A percentile compares a stretch with the other conserved stretches of the same genome.
phyloP scores from a whole-genome alignment of 257 asterid species.

The Hygrophila difformis region DNA sequence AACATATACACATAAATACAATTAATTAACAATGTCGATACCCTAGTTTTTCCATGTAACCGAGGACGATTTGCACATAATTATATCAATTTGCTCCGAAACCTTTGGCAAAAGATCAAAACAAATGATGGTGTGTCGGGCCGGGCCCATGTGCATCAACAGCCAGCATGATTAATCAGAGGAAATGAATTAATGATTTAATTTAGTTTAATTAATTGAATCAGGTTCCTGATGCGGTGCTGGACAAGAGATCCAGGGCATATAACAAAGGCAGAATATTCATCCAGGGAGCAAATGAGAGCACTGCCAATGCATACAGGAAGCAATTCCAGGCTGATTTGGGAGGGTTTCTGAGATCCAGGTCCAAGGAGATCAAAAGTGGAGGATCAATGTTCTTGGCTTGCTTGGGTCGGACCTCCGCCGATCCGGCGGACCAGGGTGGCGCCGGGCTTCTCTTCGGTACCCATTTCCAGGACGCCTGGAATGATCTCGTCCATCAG shows the following conservation, averaged over 20 bases:
- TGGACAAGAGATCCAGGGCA: slow-evolving; percentile 68
- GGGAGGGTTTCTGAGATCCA: slow-evolving; percentile 48
- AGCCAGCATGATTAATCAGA: too few relatives aligned
- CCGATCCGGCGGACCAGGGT: slow-evolving; percentile 86
- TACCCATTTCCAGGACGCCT: slow-evolving; percentile 91
- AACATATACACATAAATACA: too few relatives aligned
- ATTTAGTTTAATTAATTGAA: too few relatives aligned
- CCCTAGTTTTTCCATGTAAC: too few relatives aligned
- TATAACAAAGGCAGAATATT: slow-evolving; percentile 72
- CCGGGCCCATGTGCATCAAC: not conserved
- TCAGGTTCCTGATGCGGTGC: slow-evolving; percentile 75
- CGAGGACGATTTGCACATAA: too few relatives aligned
- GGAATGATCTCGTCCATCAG: slow-evolving; percentile 98
- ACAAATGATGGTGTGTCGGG: not conserved
- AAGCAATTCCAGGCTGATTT: slow-evolving; percentile 77
- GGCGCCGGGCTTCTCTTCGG: slow-evolving; percentile 96
- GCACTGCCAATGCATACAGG: slow-evolving; percentile 65
- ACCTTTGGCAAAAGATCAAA: slow-evolving; percentile 16
- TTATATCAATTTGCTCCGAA: slow-evolving; percentile 7
- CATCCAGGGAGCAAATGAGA: slow-evolving; percentile 83
- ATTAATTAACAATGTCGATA: too few relatives aligned
- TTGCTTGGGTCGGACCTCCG: slow-evolving; percentile 74
- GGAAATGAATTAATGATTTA: too few relatives aligned
- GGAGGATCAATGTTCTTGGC: slow-evolving; percentile 97
- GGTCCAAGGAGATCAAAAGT: slow-evolving; percentile 64